These are phyloP conservation scores for Lachancea lanzarotensis DNA, from an alignment of 805 yeast genomes.

Conservation along the genomic window DNA sequence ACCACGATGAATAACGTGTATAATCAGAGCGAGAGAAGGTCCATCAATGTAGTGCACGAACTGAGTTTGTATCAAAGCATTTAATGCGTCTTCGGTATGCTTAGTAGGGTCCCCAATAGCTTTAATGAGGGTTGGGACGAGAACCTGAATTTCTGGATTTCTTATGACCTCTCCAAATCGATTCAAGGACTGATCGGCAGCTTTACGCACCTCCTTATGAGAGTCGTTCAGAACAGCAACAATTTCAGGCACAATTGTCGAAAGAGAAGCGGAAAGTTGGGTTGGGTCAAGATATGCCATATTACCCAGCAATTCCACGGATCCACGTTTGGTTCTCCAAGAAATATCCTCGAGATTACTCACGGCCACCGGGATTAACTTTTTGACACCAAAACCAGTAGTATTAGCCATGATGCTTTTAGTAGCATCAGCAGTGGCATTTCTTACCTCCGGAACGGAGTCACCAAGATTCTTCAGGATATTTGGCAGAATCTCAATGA, in stretches of 20 bases:
- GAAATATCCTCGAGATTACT: constrained; percentile 79
- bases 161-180: constrained; percentile 95
- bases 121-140: constrained; percentile 78
- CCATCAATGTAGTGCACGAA: constrained; percentile 98
- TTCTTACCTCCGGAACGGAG: constrained; percentile 74
- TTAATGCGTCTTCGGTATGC: constrained; percentile 81
- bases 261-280: constrained; percentile 81
- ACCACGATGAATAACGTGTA: constrained; percentile 93
- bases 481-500: constrained; percentile 77
- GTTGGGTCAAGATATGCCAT: constrained; percentile 97
- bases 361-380: constrained; percentile 85
- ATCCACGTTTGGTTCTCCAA: constrained; percentile 96
- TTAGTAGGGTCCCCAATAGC: constrained; percentile 97
- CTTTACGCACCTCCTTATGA: constrained; percentile 93
- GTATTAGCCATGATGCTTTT: constrained; percentile 83
- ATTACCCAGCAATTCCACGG: constrained; percentile 91
- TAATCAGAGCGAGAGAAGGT: constrained; percentile 90
- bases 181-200: constrained; percentile 84
- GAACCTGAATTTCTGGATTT: constrained; percentile 91
- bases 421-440: constrained; percentile 82
- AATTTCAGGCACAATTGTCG: constrained; percentile 90
- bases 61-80: constrained; percentile 79
- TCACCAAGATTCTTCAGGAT: constrained; percentile 83
- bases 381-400: constrained; percentile 86
- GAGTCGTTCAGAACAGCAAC: constrained; percentile 92